These are phyloP conservation scores for Trametes villosa DNA, from an alignment of 768 basidiomycete species.

Conservation along the genomic window DNA sequence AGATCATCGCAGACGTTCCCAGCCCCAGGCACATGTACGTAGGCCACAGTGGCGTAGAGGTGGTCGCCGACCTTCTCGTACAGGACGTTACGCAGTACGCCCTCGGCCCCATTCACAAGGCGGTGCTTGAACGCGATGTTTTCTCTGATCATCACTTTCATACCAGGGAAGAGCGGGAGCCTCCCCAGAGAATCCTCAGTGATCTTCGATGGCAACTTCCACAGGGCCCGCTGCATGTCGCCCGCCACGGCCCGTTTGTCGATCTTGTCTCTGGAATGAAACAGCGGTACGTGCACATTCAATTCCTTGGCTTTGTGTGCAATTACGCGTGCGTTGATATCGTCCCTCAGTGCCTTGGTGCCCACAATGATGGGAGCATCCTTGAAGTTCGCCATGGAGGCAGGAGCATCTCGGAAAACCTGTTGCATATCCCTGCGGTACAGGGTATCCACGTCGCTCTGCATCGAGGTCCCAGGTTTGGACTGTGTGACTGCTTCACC, in stretches of 20 bases:
- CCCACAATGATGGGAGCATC: constrained; percentile 5
- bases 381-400: background rate
- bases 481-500: background rate
- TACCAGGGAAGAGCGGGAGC: constrained; percentile 26
- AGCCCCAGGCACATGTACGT: background rate
- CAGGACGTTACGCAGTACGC: background rate
- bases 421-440: background rate
- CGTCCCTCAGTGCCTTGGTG: background rate
- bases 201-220: background rate
- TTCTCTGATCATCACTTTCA: constrained; percentile 28
- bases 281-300: background rate
- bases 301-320: background rate
- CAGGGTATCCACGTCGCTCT: background rate
- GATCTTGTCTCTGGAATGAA: background rate
- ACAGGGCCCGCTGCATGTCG: background rate
- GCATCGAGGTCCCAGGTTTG: background rate
- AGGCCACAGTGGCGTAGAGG: background rate
- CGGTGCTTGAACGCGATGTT: constrained; percentile 19
- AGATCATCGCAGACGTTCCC: background rate
- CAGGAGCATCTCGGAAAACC: background rate
- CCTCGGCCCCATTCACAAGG: background rate
- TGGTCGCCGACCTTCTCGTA: background rate
- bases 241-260: background rate
- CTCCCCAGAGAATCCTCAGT: background rate
- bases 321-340: background rate